Conservation (phyloP, 192 early-diverging fungal species). For the Jimgerdemannia lactiflua region DNA sequence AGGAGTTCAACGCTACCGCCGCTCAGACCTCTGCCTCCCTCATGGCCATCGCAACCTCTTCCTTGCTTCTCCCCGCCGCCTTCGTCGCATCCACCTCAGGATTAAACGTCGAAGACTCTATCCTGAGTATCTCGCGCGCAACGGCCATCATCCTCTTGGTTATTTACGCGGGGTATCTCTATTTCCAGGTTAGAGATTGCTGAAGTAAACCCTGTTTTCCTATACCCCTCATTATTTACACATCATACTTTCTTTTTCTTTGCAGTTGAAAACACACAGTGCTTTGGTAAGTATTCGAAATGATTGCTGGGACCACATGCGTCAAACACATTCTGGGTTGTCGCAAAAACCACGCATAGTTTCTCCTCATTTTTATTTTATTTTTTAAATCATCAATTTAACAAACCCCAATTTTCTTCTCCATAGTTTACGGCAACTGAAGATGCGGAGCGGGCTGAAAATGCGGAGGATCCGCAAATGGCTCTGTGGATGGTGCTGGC, state of each 20-base stretch:
- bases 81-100: conserved; percentile 33
- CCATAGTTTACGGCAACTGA: too few species aligned
- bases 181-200: conserved; percentile 45
- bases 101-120: conserved; percentile 38
- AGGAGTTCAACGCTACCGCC: conserved; percentile 65
- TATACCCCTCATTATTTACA: neutral
- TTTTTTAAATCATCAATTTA: too few species aligned
- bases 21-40: conserved; percentile 72
- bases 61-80: conserved; percentile 67
- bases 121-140: conserved; percentile 59
- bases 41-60: conserved; percentile 60
- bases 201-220: neutral
- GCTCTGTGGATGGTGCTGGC: too few species aligned
- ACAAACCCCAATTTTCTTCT: too few species aligned
- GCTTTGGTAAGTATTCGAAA: conserved; percentile 39
- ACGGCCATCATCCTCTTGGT: conserved; percentile 69
- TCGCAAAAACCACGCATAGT: too few species aligned
- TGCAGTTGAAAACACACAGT: conserved; percentile 69
- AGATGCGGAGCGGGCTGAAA: neutral
- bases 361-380: too few species aligned
- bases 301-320: too few species aligned
- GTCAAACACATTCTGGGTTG: too few species aligned
- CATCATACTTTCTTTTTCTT: neutral
- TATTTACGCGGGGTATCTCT: conserved; percentile 61
- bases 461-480: neutral